Evolutionary conservation across 306 rosid genomes (phyloP), one percentile per base, ranked within the genome.

Genomic region (Sphenostylis stenocarpa): DNA sequence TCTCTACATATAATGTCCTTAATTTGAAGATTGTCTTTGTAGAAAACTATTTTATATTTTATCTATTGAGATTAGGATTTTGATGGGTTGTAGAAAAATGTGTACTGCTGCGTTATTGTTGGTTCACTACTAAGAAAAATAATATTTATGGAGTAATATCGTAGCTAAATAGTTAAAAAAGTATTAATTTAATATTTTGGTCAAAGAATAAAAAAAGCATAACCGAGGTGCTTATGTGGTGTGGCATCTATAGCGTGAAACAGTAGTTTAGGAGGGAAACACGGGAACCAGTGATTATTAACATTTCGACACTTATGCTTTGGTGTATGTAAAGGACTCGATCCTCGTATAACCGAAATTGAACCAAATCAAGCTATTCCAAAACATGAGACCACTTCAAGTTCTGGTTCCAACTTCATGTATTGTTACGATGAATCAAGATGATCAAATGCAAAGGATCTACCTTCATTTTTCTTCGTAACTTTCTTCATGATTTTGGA

Each of bases 401-500:
- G 48, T 9, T 55, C 62, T 15, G 34, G 47, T 60, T 66, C 55
- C 47, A 81, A 73, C 61, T 51, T 77, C 47, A 72, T 36, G 70
- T 5, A 65, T 45, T 49, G 63, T 15, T 58, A 49, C 14, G 36
- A 39, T 36, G 20, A 60, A 76, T 70, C 16, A 76, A 77, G 65
- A 44, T 55, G 73, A 53, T 47, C 34, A 21, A 33, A 19, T 28
- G 28, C 24, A 64, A 29, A 62, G 63, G 63, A 70, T 24, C 28
- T 38, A 73, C 49, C 39, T 72, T 67, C 58, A 67, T 49, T 83
- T 67, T 24, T 72, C 70, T 48, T 34, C 76, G 11, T 63, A 7
- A 41, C 55, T 49, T 48, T 48, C 52, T 55, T 84, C 75, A 52
- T 70, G 72, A 5, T 38, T 83, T 55, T 84, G 84, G 71, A 86